Evolutionary conservation across 148 eudicot genomes (phyloP).

Genomic region (Pharnaceum exiguum): DNA sequence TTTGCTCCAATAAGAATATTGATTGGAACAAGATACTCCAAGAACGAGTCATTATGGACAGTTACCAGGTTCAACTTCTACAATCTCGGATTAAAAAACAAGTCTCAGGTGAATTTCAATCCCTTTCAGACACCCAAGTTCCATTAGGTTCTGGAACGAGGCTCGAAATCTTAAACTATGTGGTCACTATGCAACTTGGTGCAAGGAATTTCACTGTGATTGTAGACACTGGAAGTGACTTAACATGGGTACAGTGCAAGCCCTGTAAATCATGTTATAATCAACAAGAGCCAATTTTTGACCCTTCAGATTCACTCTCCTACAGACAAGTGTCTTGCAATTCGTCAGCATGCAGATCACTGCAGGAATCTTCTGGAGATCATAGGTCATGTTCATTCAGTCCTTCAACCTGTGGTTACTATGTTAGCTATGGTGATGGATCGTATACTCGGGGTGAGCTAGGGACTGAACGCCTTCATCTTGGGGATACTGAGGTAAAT

Average conservation of each 20-base stretch:
- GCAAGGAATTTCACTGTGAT: slow-evolving; percentile 58
- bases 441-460: slow-evolving; percentile 62
- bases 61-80: slow-evolving; percentile 42
- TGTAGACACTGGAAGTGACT: slow-evolving; percentile 84
- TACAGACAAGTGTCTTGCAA: slow-evolving; percentile 40
- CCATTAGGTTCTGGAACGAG: slow-evolving; percentile 61
- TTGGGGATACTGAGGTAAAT: slow-evolving; percentile 29
- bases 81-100: slow-evolving; percentile 41
- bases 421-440: slow-evolving; percentile 72
- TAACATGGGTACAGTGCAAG: slow-evolving; percentile 83
- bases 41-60: slow-evolving; percentile 39
- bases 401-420: slow-evolving; percentile 41
- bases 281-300: slow-evolving; percentile 64
- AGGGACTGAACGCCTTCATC: slow-evolving; percentile 33
- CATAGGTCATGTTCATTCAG: slow-evolving; percentile 1
- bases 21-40: slow-evolving; percentile 32
- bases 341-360: slow-evolving; percentile 39
- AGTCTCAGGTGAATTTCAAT: slow-evolving; percentile 19
- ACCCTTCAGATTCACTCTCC: slow-evolving; percentile 48
- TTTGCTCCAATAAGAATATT: slow-evolving; percentile 21
- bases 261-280: slow-evolving; percentile 67
- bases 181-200: slow-evolving; percentile 60
- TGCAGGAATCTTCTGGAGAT: slow-evolving; percentile 40
- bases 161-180: slow-evolving; percentile 71
- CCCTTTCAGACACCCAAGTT: slow-evolving; percentile 34